A percentile compares a stretch with the other conserved stretches of the same genome.
Conservation (phyloP, 2,329 filamentous ascomycete species). For the Ophiocordyceps robertsii region DNA sequence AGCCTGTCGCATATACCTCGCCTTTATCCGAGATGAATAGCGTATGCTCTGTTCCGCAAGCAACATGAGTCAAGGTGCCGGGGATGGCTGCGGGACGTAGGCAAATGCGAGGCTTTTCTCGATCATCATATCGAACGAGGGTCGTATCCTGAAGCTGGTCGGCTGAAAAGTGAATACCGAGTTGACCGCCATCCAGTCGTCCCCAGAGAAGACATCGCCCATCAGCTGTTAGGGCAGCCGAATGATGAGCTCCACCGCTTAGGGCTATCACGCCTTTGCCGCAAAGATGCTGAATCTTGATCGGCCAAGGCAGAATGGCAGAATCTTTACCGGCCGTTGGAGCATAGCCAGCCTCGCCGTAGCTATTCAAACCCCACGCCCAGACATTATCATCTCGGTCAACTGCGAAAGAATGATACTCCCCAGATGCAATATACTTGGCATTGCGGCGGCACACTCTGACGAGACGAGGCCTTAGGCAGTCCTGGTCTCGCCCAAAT, state of each 20-base stretch:
- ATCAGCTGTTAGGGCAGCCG: constrained; percentile 36
- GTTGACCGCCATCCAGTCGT: constrained; percentile 34
- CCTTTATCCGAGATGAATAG: constrained; percentile 52
- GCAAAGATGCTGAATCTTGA: constrained; percentile 46
- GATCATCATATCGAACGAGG: constrained; percentile 39
- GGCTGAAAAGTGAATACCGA: constrained; percentile 34
- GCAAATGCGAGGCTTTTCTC: constrained; percentile 45
- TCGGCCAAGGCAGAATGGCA: constrained; percentile 47
- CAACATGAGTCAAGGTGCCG: constrained; percentile 15
- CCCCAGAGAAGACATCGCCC: constrained; percentile 41
- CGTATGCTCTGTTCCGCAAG: constrained; percentile 53
- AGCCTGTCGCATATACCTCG: constrained; percentile 57
- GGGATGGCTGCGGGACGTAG: constrained; percentile 20
- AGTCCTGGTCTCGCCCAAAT: constrained; percentile 30
- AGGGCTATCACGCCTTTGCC: constrained; percentile 47
- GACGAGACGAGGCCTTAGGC: constrained; percentile 33
- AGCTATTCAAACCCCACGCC: constrained; percentile 72
- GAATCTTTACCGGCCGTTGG: constrained; percentile 21
- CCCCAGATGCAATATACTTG: constrained; percentile 48
- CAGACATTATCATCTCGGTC: constrained; percentile 53
- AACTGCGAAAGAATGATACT: constrained; percentile 65
- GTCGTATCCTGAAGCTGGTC: constrained; percentile 32
- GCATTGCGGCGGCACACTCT: constrained; percentile 45
- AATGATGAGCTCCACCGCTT: constrained; percentile 57
- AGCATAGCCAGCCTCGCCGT: constrained; percentile 54